Evolutionary conservation across 139 green algal species (phyloP).

Genomic region (Closterium sp.): DNA sequence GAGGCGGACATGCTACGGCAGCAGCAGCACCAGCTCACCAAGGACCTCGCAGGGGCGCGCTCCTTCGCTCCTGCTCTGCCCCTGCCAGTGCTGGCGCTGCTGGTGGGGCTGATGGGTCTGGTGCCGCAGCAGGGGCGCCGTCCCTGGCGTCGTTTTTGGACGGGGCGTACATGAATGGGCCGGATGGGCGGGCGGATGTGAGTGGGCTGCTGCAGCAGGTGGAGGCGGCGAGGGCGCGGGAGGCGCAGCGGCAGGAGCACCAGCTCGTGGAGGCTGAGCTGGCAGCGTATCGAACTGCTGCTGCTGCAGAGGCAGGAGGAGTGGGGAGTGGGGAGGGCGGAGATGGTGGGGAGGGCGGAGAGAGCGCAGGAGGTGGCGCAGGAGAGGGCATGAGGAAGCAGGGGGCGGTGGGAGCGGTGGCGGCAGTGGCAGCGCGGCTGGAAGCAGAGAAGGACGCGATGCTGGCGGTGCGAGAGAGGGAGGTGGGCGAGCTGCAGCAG

Average conservation of each 20-base stretch:
- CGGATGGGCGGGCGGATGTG: background rate
- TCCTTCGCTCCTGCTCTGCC: slow-evolving; percentile 1
- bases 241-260: background rate
- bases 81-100: background rate
- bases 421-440: background rate
- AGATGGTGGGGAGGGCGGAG: background rate
- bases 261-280: background rate
- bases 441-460: background rate
- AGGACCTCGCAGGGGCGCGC: slow-evolving; percentile 12
- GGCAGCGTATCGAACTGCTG: slow-evolving; percentile 8
- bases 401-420: background rate
- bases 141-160: background rate
- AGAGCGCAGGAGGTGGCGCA: background rate
- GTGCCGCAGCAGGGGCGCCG: background rate
- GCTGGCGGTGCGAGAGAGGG: background rate
- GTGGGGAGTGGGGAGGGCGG: background rate
- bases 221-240: background rate
- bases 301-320: slow-evolving; percentile 12
- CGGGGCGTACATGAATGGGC: background rate
- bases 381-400: background rate
- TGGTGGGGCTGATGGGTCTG: background rate
- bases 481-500: slow-evolving; percentile 20
- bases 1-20: slow-evolving; percentile 21
- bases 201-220: background rate
- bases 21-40: slow-evolving; percentile 30